A percentile compares a stretch with the other conserved stretches of the same genome.
Conservation (phyloP, 2,329 filamentous ascomycete species). For the Sclerotinia minor region DNA sequence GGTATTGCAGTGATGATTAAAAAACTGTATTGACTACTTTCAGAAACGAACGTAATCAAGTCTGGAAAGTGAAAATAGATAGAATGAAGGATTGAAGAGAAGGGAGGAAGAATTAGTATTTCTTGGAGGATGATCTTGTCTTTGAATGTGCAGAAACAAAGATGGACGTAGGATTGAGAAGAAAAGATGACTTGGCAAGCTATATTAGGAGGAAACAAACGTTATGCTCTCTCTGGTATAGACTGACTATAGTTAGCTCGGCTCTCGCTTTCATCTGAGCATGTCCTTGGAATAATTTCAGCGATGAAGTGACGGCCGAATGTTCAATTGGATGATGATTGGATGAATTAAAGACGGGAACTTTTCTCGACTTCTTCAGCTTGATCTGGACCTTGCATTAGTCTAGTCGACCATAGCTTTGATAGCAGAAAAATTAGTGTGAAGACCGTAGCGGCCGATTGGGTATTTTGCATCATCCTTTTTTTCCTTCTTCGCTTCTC, state of each 20-base stretch:
- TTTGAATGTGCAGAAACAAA: not conserved
- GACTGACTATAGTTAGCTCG: not conserved
- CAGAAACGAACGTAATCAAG: not conserved
- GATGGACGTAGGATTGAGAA: not conserved
- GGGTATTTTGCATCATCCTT: not conserved
- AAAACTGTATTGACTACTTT: not conserved
- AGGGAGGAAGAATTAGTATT: not conserved
- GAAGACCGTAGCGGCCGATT: not conserved
- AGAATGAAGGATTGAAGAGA: not conserved
- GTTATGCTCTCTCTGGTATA: not conserved
- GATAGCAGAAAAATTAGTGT: not conserved
- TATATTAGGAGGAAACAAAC: not conserved
- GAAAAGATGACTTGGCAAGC: not conserved
- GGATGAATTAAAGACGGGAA: not conserved
- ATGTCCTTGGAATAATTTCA: not conserved
- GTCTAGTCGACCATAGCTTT: not conserved
- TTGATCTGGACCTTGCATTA: conserved; percentile 13
- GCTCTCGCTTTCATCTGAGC: not conserved
- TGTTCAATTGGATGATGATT: not conserved
- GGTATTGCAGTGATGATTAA: not conserved
- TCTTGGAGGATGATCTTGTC: not conserved
- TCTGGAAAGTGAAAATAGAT: not conserved
- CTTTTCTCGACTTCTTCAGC: not conserved
- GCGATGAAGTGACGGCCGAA: not conserved
- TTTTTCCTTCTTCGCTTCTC: not conserved